Evolutionary conservation across 768 basidiomycete species (phyloP).

Genomic region (Pleurotus djamor): DNA sequence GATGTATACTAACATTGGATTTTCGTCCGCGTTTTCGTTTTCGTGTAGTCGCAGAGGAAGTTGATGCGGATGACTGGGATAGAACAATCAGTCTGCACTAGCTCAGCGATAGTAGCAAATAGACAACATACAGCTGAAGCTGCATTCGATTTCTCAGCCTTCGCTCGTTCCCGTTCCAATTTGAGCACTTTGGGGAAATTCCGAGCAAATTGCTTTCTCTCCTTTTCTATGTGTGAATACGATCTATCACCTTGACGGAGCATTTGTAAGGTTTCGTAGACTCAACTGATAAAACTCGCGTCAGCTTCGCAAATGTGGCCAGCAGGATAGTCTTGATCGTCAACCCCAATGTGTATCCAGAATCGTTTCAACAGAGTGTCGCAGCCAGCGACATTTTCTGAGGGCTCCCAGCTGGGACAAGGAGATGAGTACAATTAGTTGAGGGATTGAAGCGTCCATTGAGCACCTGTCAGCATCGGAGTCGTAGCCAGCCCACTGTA

Average conservation of each 20-base stretch:
- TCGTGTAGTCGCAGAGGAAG: neutral
- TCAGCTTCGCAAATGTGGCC: slow-evolving; percentile 44
- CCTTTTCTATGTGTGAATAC: slow-evolving; percentile 20
- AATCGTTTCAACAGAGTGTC: slow-evolving; percentile 60
- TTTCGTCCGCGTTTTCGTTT: neutral
- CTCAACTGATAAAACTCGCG: slow-evolving; percentile 58
- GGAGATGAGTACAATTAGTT: neutral
- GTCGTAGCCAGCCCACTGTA: slow-evolving; percentile 66
- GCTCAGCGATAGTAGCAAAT: neutral
- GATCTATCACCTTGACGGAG: slow-evolving; percentile 7
- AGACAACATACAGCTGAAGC: neutral
- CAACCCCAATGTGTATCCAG: slow-evolving; percentile 57
- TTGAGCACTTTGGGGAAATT: slow-evolving; percentile 20
- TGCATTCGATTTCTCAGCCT: slow-evolving; percentile 16
- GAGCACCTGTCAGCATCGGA: slow-evolving; percentile 54
- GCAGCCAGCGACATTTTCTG: slow-evolving; percentile 55
- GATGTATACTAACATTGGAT: neutral
- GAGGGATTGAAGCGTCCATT: neutral
- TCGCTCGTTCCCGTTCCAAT: slow-evolving; percentile 14
- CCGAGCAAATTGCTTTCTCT: slow-evolving; percentile 32
- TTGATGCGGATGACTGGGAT: neutral
- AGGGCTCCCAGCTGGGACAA: slow-evolving; percentile 69
- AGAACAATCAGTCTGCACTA: neutral
- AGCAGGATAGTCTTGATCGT: slow-evolving; percentile 50
- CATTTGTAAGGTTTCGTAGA: neutral